These are phyloP conservation scores for Neurospora sp. DNA, from an alignment of 495 filamentous ascomycete genomes.

Conservation along the genomic window DNA sequence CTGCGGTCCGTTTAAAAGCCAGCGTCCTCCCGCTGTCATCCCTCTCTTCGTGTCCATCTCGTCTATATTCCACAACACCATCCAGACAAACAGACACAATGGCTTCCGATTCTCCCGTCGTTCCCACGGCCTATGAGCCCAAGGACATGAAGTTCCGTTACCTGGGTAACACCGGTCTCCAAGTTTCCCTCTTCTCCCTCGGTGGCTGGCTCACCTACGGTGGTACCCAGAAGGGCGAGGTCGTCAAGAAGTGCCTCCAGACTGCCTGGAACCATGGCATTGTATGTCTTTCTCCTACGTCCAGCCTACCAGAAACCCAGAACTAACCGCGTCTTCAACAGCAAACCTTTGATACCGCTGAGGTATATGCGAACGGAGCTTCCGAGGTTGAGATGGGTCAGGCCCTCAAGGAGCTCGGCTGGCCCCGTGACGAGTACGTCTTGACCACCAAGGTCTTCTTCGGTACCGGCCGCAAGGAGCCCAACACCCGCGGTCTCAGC, in stretches of 20 bases:
- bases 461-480: constrained; percentile 25
- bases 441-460: constrained; percentile 68
- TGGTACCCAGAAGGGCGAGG: constrained; percentile 31
- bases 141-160: constrained; percentile 57
- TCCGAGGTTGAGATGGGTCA: constrained; percentile 66
- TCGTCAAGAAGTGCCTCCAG: constrained; percentile 32
- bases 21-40: neutral
- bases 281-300: constrained; percentile 8
- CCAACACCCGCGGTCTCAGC: constrained; percentile 66
- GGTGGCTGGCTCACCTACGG: constrained; percentile 49
- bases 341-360: constrained; percentile 53
- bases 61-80: constrained; percentile 4
- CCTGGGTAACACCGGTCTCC: constrained; percentile 57
- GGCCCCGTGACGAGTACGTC: constrained; percentile 75
- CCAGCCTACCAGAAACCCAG: neutral
- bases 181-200: constrained; percentile 57
- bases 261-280: constrained; percentile 46
- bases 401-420: constrained; percentile 54
- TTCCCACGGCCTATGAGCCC: constrained; percentile 34
- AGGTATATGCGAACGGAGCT: constrained; percentile 54
- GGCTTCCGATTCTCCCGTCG: constrained; percentile 15
- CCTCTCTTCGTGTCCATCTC: neutral
- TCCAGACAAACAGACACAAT: constrained; percentile 11
- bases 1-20: neutral
- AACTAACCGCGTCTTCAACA: constrained; percentile 2